These are phyloP conservation scores for Aspergillus panamensis DNA, from an alignment of 495 filamentous ascomycete genomes.

Conservation along the genomic window DNA sequence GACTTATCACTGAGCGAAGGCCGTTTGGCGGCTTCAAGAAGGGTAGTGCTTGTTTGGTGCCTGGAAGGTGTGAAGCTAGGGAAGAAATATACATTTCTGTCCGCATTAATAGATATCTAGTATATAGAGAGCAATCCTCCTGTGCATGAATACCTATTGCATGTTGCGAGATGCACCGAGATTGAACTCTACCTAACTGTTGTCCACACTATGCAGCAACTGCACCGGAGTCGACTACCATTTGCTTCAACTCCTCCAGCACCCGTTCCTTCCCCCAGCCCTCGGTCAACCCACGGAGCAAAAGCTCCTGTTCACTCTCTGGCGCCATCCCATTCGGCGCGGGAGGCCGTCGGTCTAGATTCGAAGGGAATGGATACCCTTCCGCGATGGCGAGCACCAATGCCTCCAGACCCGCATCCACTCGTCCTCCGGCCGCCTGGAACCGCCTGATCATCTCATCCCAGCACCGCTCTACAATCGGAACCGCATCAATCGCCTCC, in stretches of 20 bases:
- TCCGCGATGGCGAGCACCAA: constrained; percentile 46
- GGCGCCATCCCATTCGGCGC: constrained; percentile 52
- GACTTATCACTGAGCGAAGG: too few relatives aligned
- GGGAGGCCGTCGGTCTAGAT: constrained; percentile 50
- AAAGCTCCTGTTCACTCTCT: constrained; percentile 50
- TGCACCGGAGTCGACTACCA: constrained; percentile 19
- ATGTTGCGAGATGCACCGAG: not conserved
- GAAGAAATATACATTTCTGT: too few relatives aligned
- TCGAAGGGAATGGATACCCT: constrained; percentile 57
- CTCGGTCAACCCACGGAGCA: constrained; percentile 39
- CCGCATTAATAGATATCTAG: too few relatives aligned
- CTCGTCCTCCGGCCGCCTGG: constrained; percentile 26
- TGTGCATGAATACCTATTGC: too few relatives aligned
- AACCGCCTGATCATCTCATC: constrained; percentile 32
- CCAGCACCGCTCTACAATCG: constrained; percentile 43
- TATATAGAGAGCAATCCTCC: too few relatives aligned
- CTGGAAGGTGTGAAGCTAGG: too few relatives aligned
- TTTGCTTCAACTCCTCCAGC: constrained; percentile 33
- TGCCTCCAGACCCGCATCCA: constrained; percentile 32
- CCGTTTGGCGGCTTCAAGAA: too few relatives aligned
- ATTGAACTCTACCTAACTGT: not conserved
- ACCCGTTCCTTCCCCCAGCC: constrained; percentile 35
- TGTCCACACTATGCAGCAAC: not conserved
- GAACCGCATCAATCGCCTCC: constrained; percentile 49
- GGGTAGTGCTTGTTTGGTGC: too few relatives aligned